Evolutionary conservation across 495 filamentous ascomycete genomes (phyloP), one percentile per base, ranked within the genome.

Genomic region (Xylaria curta): DNA sequence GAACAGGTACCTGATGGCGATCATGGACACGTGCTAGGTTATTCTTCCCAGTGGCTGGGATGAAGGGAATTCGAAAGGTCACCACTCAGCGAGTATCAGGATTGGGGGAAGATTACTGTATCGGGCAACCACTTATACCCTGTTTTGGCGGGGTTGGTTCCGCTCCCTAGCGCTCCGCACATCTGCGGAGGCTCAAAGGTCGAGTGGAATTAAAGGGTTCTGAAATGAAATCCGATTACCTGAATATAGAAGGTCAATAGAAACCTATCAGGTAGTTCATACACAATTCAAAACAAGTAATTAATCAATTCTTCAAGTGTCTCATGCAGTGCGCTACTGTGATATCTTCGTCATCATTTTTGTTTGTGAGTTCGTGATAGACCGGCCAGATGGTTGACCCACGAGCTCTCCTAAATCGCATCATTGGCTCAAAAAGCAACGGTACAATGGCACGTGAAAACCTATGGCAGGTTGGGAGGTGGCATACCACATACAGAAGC

Each of bases 151-250:
- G 76, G 76, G 74, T 59, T 63, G 42, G 44, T 69, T 73, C 74
- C 74, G 76, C 77, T 76, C 76, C 77, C 77, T 77, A 72, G 73
- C 68, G 54, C 71, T 74, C 56, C 69, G 74, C 73, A 69, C 71
- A 73, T 36, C 31, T 28, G 38, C 42, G 59, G 38, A 47, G 54
- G 70, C 46, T 64, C 21, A 53, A 66, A 65, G 69, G 69, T 71
- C 49, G 61, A 66, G 69, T 66, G 69, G 69, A 66, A 65, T 64
- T 59, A 47, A 62, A 51, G 58, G 58, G 58, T 61, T 53, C 26
- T 33, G 33, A 40, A 38, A 38, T 17, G 24, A 40, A 69, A 61
- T 69, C 38, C 54, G 44, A 61, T 49, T 56, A 51, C 56, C 68
- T 70, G 13, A 58, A 68, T 42, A 24, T 36, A 68, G 66, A 59